Evolutionary conservation across 2,329 filamentous ascomycete species (phyloP), one percentile per base, ranked within the genome.

Genomic region (Stagonosporopsis rhizophila): DNA sequence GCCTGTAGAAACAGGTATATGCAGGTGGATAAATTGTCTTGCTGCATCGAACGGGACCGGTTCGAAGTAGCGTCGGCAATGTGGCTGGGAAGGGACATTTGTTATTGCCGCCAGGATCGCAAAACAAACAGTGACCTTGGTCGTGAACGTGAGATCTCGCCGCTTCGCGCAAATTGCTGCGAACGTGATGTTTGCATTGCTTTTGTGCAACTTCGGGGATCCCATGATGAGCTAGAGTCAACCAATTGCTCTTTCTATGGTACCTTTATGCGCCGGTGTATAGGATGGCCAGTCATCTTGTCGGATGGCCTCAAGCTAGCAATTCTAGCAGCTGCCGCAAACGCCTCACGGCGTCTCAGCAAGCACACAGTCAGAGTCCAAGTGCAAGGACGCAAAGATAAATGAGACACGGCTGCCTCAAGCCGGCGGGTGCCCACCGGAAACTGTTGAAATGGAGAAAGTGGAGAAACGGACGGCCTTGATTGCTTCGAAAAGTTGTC

Each of bases 31-130:
- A 20, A 20, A 20, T 52, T 48, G 38, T 44, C 25, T 38, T 38
- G 47, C 41, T 39, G 53, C 47, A 52, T 12, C 38, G 37, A 30
- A 38, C 44, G 30, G 32, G 25, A 44, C 53, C 53, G 47, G 53
- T 23, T 25, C 38, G 6, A 53, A 35, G 30, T 56, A 56, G 53
- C 53, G 53, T 51, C 53, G 53, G 53, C 20, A 44, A 27, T 44
- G 47, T 48, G 47, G 53, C 53, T 56, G 47, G 23, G 52, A 56
- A 52, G 15, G 42, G 47, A 39, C 47, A 46, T 52, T 48, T 56
- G 47, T 52, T 56, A 46, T 56, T 56, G 42, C 53, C 53, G 53
- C 53, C 47, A 56, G 53, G 53, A 56, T 56, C 47, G 30, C 53
- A 56, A 52, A 56, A 56, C 32, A 52, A 56, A 56, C 47, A 44